Evolutionary conservation across 2,329 filamentous ascomycete genomes (phyloP).

Genomic region (Cytospora piceae): DNA sequence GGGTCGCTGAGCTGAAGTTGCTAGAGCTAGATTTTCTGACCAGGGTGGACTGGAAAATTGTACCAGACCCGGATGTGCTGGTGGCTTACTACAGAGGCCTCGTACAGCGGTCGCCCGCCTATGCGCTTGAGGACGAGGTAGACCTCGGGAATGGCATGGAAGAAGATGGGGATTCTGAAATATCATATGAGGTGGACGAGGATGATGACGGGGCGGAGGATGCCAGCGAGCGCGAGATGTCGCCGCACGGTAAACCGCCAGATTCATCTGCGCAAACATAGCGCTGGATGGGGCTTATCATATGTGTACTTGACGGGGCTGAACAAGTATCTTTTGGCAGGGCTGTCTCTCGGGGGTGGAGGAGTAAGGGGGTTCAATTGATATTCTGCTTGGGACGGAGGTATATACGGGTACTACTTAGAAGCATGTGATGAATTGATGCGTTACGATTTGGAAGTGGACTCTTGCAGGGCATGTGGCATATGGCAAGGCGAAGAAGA

Average conservation of each 20-base stretch:
- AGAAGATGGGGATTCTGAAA: constrained; percentile 39
- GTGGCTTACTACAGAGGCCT: constrained; percentile 92
- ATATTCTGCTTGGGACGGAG: constrained; percentile 10
- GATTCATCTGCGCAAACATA: constrained; percentile 9
- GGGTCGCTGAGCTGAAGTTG: constrained; percentile 84
- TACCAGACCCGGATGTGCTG: constrained; percentile 90
- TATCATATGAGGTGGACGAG: constrained; percentile 42
- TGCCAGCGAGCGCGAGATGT: constrained; percentile 22
- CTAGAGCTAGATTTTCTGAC: constrained; percentile 93
- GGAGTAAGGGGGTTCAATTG: constrained; percentile 3
- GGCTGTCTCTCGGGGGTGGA: neutral
- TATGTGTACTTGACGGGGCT: neutral
- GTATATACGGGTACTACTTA: constrained; percentile 5
- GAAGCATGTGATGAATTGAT: constrained; percentile 25
- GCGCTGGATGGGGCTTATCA: constrained; percentile 5
- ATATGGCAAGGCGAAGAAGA: neutral
- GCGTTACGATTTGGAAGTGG: constrained; percentile 12
- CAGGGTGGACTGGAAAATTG: constrained; percentile 93
- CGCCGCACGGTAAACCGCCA: constrained; percentile 12
- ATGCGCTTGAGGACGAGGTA: constrained; percentile 46
- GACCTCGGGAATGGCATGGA: constrained; percentile 39
- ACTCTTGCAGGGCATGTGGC: neutral
- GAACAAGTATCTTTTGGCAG: constrained; percentile 4
- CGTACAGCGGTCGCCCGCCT: constrained; percentile 67
- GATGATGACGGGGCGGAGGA: constrained; percentile 37